A percentile compares a stretch with the other conserved stretches of the same genome.
Conservation (phyloP, 2,329 filamentous ascomycete genomes). For the Neopestalotiopsis clavispora region DNA sequence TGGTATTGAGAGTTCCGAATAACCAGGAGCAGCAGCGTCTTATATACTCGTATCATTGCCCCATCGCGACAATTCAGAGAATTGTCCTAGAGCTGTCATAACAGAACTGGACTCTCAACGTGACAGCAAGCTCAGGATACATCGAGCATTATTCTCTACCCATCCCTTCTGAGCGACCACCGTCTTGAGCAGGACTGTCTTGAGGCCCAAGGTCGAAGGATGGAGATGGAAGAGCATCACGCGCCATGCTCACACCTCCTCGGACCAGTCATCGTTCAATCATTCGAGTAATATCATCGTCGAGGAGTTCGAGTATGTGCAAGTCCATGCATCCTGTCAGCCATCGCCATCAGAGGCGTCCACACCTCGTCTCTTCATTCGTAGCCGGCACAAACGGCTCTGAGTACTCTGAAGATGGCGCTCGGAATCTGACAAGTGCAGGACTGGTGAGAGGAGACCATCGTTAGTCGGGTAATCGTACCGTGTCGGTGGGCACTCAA, state of each 20-base stretch:
- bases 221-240: neutral
- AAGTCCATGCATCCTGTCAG: neutral
- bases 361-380: neutral
- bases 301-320: neutral
- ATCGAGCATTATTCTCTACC: neutral
- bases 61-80: neutral
- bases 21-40: neutral
- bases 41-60: neutral
- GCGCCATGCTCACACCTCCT: neutral
- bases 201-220: neutral
- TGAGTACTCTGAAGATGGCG: neutral
- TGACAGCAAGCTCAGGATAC: neutral
- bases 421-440: too few species aligned
- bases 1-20: neutral
- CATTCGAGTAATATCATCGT: neutral
- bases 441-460: too few species aligned
- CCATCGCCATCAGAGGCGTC: neutral
- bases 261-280: neutral
- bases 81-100: neutral
- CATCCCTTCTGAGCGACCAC: neutral
- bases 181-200: neutral
- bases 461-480: too few species aligned
- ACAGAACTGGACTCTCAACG: neutral
- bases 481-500: too few species aligned
- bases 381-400: neutral